Evolutionary conservation across 1,139 yeast genomes (phyloP), one percentile per base, ranked within the genome.

Genomic region (Suhomyces anneliseae): DNA sequence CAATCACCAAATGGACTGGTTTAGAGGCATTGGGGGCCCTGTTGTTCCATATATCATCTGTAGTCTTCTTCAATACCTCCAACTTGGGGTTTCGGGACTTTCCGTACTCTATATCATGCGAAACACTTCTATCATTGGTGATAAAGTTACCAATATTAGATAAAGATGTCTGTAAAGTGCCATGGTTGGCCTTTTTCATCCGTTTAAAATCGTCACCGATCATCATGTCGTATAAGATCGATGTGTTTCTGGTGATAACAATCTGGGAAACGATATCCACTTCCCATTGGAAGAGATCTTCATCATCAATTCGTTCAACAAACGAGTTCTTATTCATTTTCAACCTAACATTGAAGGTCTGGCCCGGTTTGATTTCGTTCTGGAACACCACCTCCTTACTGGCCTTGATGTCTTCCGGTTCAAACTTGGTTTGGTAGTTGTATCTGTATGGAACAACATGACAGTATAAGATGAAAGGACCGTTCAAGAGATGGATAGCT

Each of bases 301-400:
- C 54, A 5, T 53, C 53, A 9, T 42, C 45, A 4, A 32, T 15
- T 9, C 54, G 44, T 10, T 48, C 52, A 26, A 56, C 51, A 11
- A 49, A 50, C 62, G 77, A 53, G 71, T 79, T 82, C 27, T 81
- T 75, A 55, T 72, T 67, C 62, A 85, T 54, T 53, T 50, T 36
- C 31, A 82, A 61, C 51, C 70, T 72, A 2, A 78, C 76, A 49
- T 76, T 77, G 56, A 81, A 82, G 2, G 78, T 68, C 51, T 79
- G 81, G 10, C 88, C 90, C 1, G 96, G 90, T 47, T 80, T 81
- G 33, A 89, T 65, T 45, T 66, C 68, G 53, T 74, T 73, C 42
- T 70, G 62, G 53, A 66, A 69, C 39, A 62, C 65, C 9, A 74
- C 68, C 52, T 74, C 79, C 36, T 62, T 53, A 43, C 59, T 62